Evolutionary conservation across 2,329 filamentous ascomycete species (phyloP).

Genomic region (Lachnellula hyalina): DNA sequence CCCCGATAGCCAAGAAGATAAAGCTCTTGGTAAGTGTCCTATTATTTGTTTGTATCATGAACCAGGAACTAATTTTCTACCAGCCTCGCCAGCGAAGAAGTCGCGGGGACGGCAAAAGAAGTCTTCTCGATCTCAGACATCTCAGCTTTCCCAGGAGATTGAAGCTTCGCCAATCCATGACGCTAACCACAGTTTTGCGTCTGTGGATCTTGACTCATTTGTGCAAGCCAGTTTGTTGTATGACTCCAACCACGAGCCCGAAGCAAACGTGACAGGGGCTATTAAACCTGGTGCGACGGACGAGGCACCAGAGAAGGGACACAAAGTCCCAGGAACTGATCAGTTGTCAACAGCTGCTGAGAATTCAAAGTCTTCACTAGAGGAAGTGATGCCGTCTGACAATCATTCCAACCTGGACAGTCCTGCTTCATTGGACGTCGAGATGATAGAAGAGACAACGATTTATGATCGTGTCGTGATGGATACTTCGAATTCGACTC

Average conservation of each 20-base stretch:
- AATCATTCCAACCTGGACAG: background rate
- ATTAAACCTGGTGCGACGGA: background rate
- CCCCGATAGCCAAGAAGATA: constrained; percentile 20
- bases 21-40: constrained; percentile 10
- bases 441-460: constrained; percentile 11
- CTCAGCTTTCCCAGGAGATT: constrained; percentile 5
- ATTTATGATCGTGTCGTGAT: constrained; percentile 2
- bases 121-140: constrained; percentile 2
- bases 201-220: constrained; percentile 13
- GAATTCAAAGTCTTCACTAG: background rate
- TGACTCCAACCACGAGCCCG: background rate
- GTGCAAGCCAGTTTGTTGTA: background rate
- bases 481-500: background rate
- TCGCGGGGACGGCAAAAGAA: constrained; percentile 6
- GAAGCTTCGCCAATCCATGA: background rate
- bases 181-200: constrained; percentile 2
- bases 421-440: background rate
- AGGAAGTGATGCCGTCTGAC: background rate
- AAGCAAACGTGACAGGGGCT: background rate
- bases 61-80: no score
- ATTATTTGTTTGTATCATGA: no score
- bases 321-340: background rate
- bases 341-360: background rate
- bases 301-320: background rate
- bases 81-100: constrained; percentile 12